phyloP scores from a whole-genome alignment of 352 stramenopile species.

The Phytophthora ohioensis region DNA sequence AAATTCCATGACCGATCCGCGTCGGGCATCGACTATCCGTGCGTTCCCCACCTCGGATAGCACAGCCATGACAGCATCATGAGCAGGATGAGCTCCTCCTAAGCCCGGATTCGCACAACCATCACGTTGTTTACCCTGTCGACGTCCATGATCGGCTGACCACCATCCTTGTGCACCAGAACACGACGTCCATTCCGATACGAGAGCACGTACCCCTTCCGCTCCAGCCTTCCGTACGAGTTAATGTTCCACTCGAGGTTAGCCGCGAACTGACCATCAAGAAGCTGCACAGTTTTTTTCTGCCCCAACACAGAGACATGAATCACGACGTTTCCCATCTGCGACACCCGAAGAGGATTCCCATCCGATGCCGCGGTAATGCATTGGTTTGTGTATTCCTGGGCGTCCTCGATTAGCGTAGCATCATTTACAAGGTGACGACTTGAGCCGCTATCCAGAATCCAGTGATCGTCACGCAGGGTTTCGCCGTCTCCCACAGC shows the following conservation, averaged over 20 bases:
- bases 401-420: constrained; percentile 7
- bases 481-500: neutral
- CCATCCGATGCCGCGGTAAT: constrained; percentile 7
- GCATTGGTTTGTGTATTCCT: constrained; percentile 18
- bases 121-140: constrained; percentile 16
- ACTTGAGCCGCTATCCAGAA: constrained; percentile 18
- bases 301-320: constrained; percentile 4
- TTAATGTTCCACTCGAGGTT: constrained; percentile 40
- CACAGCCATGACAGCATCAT: constrained; percentile 19
- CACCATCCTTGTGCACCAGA: neutral
- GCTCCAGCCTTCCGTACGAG: constrained; percentile 29
- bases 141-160: constrained; percentile 11
- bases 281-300: constrained; percentile 12
- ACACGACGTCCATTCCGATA: constrained; percentile 10
- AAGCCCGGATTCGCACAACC: neutral
- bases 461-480: neutral
- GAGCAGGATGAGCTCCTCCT: neutral
- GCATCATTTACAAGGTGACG: constrained; percentile 26
- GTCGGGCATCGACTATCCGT: neutral
- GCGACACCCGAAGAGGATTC: neutral
- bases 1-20: constrained; percentile 15
- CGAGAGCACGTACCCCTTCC: constrained; percentile 13
- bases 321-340: constrained; percentile 19
- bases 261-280: constrained; percentile 19
- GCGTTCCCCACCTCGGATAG: constrained; percentile 8